Conservation (phyloP, 2,329 filamentous ascomycete genomes). For the Aureobasidium sp. region DNA sequence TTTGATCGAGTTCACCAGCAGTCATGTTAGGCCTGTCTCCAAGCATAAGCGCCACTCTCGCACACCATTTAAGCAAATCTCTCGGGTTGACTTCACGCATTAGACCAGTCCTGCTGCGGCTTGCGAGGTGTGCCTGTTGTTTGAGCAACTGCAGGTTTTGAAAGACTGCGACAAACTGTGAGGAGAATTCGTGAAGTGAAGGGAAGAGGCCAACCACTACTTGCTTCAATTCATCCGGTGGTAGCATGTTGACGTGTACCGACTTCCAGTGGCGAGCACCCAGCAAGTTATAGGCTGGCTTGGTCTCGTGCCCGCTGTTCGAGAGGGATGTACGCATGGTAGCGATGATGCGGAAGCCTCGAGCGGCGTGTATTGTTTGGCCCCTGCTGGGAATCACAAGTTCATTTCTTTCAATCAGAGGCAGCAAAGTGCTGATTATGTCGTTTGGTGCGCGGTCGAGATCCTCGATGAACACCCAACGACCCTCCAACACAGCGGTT, state of each 20-base stretch:
- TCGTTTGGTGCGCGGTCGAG: slow-evolving; percentile 91
- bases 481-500: slow-evolving; percentile 84
- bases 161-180: slow-evolving; percentile 52
- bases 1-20: slow-evolving; percentile 67
- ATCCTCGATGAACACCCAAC: slow-evolving; percentile 97
- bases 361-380: slow-evolving; percentile 73
- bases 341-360: slow-evolving; percentile 84
- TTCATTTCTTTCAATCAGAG: slow-evolving; percentile 87
- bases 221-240: slow-evolving; percentile 61
- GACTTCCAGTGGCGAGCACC: slow-evolving; percentile 81
- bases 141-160: slow-evolving; percentile 35
- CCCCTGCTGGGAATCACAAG: slow-evolving; percentile 83
- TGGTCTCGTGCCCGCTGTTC: slow-evolving; percentile 62
- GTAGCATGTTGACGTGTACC: slow-evolving; percentile 61
- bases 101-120: slow-evolving; percentile 47
- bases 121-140: slow-evolving; percentile 38
- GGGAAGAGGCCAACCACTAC: slow-evolving; percentile 68
- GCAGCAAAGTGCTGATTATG: slow-evolving; percentile 85
- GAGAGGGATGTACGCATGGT: slow-evolving; percentile 69
- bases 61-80: slow-evolving; percentile 89
- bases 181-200: slow-evolving; percentile 52
- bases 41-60: slow-evolving; percentile 63
- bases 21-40: slow-evolving; percentile 54
- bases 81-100: slow-evolving; percentile 60
- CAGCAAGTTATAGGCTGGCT: slow-evolving; percentile 62